phyloP scores from a whole-genome alignment of 495 filamentous ascomycete genomes.

The Aspergillus haitiensis region DNA sequence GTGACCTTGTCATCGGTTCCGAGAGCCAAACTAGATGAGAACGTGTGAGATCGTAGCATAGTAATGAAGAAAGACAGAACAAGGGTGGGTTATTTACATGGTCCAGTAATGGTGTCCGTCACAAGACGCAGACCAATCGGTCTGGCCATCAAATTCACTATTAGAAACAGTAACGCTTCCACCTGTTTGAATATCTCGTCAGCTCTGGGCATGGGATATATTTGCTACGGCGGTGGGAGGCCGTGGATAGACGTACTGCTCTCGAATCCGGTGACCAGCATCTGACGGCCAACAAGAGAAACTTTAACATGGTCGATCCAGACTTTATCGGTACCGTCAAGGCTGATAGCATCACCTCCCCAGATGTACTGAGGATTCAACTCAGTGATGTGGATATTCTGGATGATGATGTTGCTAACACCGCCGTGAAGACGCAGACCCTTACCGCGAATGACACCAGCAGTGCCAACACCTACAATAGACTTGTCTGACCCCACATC shows the following conservation, averaged over 20 bases:
- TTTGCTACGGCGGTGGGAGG: not conserved
- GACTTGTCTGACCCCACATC: slow-evolving; percentile 42
- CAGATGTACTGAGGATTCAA: slow-evolving; percentile 45
- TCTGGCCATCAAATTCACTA: slow-evolving; percentile 51
- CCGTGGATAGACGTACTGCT: slow-evolving; percentile 21
- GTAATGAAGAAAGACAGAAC: not conserved
- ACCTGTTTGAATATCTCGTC: slow-evolving; percentile 16
- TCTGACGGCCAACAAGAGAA: slow-evolving; percentile 33
- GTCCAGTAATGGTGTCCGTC: slow-evolving; percentile 59
- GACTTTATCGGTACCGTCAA: slow-evolving; percentile 33
- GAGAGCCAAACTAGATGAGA: slow-evolving; percentile 28
- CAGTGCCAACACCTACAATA: slow-evolving; percentile 35
- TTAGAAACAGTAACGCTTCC: slow-evolving; percentile 38
- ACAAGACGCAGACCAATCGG: slow-evolving; percentile 51
- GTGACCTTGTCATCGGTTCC: slow-evolving; percentile 36
- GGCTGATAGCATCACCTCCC: slow-evolving; percentile 43
- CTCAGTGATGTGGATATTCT: slow-evolving; percentile 47
- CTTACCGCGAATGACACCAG: slow-evolving; percentile 43
- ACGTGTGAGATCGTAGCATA: not conserved
- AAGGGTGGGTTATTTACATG: slow-evolving; percentile 27
- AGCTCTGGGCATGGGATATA: not conserved
- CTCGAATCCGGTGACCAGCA: slow-evolving; percentile 32
- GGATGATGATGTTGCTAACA: slow-evolving; percentile 44
- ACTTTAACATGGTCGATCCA: slow-evolving; percentile 46
- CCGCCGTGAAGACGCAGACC: slow-evolving; percentile 41